A percentile compares a stretch with the other conserved stretches of the same genome.
Conservation (phyloP, 106 monocot species). For the Dioscorea zingiberensis region DNA sequence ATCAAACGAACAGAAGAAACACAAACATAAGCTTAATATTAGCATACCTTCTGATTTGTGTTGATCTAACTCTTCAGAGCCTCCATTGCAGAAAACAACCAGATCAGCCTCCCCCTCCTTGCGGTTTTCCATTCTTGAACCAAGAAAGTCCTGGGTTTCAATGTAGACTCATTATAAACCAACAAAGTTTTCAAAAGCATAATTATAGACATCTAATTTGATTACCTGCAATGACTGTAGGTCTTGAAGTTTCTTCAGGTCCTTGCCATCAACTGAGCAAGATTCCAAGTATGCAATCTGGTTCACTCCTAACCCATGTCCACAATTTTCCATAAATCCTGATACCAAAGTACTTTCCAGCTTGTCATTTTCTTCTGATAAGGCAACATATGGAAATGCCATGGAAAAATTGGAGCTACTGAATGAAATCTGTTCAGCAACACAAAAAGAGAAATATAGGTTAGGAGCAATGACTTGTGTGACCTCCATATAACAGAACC, state of each 20-base stretch:
- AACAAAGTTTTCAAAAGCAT: too few relatives aligned
- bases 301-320: conserved; percentile 32
- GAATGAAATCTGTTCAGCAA: conserved; percentile 48
- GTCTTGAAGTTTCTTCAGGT: conserved; percentile 39
- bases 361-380: conserved; percentile 38
- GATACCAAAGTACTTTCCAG: conserved; percentile 65
- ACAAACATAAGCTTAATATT: background rate
- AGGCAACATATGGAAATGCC: conserved; percentile 80
- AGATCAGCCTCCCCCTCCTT: conserved; percentile 33
- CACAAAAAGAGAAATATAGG: too few relatives aligned
- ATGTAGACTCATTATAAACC: too few relatives aligned
- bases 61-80: conserved; percentile 22
- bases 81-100: conserved; percentile 53
- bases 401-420: conserved; percentile 74
- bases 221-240: conserved; percentile 51
- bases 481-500: too few relatives aligned
- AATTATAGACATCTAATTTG: background rate
- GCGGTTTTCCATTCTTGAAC: conserved; percentile 28
- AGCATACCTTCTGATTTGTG: conserved; percentile 52
- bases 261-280: conserved; percentile 45
- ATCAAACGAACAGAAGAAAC: background rate
- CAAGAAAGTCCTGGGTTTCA: conserved; percentile 47
- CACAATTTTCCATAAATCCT: conserved; percentile 58
- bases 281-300: conserved; percentile 48
- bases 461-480: too few relatives aligned